A percentile compares a stretch with the other conserved stretches of the same genome.
Evolutionary conservation across 495 filamentous ascomycete genomes (phyloP).

Genomic region (Neurospora africana): DNA sequence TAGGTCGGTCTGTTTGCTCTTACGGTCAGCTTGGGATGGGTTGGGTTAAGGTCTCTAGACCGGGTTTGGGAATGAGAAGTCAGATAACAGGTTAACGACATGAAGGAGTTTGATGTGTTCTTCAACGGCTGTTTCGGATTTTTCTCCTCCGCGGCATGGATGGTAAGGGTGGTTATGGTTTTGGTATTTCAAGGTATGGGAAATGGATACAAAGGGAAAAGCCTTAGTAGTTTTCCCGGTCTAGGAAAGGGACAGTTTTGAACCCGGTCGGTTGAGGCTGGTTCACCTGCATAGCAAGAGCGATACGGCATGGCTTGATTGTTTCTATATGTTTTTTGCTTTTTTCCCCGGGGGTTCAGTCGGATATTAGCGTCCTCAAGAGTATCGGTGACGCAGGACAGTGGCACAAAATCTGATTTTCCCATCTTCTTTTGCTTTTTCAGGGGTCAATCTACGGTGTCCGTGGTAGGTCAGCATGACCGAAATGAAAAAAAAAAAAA

Average conservation of each 20-base stretch:
- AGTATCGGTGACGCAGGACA: neutral
- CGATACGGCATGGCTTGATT: neutral
- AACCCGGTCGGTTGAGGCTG: neutral
- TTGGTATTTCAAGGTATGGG: neutral
- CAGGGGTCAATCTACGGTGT: neutral
- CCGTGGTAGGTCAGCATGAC: neutral
- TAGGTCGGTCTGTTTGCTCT: neutral
- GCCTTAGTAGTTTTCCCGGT: neutral
- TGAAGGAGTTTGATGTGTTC: neutral
- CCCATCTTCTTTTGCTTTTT: neutral
- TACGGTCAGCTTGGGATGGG: neutral
- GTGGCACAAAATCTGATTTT: neutral
- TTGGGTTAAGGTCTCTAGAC: neutral
- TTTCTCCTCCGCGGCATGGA: neutral
- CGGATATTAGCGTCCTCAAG: neutral
- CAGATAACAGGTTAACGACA: neutral
- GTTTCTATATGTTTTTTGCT: neutral
- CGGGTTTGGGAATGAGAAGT: neutral
- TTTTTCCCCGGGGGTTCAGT: neutral
- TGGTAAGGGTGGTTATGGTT: neutral
- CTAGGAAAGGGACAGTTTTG: neutral
- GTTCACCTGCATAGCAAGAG: neutral
- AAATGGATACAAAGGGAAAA: neutral
- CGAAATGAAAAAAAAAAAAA: neutral
- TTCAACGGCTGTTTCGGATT: neutral